phyloP scores from a whole-genome alignment of 2,329 filamentous ascomycete genomes.

The Chrysosporium keratinophilum region DNA sequence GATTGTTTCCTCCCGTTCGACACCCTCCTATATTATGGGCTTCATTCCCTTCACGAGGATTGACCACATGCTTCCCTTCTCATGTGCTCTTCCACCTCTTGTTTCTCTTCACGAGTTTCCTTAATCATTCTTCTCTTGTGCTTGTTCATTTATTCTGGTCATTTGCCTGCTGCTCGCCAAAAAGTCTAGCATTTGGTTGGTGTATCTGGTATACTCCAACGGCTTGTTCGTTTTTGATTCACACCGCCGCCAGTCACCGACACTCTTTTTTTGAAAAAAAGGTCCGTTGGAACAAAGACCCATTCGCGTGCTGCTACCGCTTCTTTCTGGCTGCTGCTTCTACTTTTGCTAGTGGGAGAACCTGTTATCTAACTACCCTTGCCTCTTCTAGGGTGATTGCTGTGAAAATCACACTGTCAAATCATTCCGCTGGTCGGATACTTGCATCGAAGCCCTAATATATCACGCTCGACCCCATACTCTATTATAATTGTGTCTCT shows the following conservation, averaged over 20 bases:
- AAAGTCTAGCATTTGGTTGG: neutral
- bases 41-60: slow-evolving; percentile 6
- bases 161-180: neutral
- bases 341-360: neutral
- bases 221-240: neutral
- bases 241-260: neutral
- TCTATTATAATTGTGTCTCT: neutral
- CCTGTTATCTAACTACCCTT: neutral
- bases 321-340: neutral
- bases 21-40: slow-evolving; percentile 6
- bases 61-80: slow-evolving; percentile 8
- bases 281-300: neutral
- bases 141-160: neutral
- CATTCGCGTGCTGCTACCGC: neutral
- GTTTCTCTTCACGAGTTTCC: slow-evolving; percentile 9
- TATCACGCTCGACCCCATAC: slow-evolving; percentile 1
- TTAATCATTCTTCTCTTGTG: slow-evolving; percentile 1
- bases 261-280: neutral
- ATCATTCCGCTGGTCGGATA: slow-evolving; percentile 11
- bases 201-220: slow-evolving; percentile 11
- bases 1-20: neutral
- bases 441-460: neutral
- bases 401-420: slow-evolving; percentile 2
- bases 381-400: neutral
- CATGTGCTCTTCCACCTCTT: neutral